Evolutionary conservation across 2,329 filamentous ascomycete genomes (phyloP).

Genomic region (Aspergillus sp.): DNA sequence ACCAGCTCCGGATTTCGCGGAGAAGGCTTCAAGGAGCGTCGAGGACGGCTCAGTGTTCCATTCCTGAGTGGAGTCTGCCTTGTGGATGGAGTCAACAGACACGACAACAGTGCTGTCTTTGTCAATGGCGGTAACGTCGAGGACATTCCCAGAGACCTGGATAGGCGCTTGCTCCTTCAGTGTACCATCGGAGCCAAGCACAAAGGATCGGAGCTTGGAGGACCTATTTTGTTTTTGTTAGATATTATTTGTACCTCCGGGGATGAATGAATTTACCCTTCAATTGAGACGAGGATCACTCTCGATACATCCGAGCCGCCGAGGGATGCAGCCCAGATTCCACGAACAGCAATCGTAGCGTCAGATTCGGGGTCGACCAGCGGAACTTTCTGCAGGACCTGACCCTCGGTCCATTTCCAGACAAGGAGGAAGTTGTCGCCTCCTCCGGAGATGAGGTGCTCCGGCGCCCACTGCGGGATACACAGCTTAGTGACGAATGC

Average conservation of each 20-base stretch:
- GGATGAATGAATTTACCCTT: slow-evolving; percentile 51
- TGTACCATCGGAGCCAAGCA: slow-evolving; percentile 49
- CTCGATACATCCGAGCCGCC: slow-evolving; percentile 11
- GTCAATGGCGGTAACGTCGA: slow-evolving; percentile 50
- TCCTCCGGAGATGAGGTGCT: slow-evolving; percentile 78
- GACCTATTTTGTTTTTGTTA: slow-evolving; percentile 53
- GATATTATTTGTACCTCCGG: background rate
- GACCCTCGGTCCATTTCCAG: slow-evolving; percentile 70
- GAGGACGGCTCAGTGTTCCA: slow-evolving; percentile 24
- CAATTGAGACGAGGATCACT: slow-evolving; percentile 52
- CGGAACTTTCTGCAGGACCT: slow-evolving; percentile 30
- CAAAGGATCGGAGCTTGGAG: slow-evolving; percentile 67
- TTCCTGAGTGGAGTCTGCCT: slow-evolving; percentile 48
- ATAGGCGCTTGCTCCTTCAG: slow-evolving; percentile 54
- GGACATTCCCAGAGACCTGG: slow-evolving; percentile 61
- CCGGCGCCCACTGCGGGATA: slow-evolving; percentile 54
- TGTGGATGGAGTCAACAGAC: slow-evolving; percentile 55
- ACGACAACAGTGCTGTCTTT: slow-evolving; percentile 40
- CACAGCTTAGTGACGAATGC: slow-evolving; percentile 79
- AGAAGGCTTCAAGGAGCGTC: slow-evolving; percentile 31
- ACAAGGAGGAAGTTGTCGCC: slow-evolving; percentile 75
- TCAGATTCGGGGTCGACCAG: slow-evolving; percentile 21
- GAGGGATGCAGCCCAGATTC: slow-evolving; percentile 46
- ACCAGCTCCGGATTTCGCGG: slow-evolving; percentile 16
- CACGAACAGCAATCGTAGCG: slow-evolving; percentile 46